Percentiles rank a stretch among this genome's conserved stretches.
Conservation (phyloP, 176 grass and related monocot genomes). For the Otatea glauca region DNA sequence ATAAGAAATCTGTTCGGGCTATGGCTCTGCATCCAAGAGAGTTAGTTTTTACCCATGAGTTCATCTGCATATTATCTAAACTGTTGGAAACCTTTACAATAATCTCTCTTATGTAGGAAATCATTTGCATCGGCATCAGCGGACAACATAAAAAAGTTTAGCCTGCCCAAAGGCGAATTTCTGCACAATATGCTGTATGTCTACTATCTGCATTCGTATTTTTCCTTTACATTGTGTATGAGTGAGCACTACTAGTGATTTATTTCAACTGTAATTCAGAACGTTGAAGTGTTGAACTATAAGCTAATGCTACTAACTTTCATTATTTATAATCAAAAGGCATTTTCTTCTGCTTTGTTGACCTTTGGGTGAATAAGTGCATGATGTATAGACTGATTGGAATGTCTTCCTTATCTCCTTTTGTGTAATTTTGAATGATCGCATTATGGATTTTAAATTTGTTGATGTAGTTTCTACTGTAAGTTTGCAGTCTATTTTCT, state of each 20-base stretch:
- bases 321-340: constrained; percentile 11
- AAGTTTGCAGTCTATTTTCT: constrained; percentile 15
- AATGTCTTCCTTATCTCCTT: neutral
- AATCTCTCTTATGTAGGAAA: constrained; percentile 59
- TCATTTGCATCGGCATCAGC: constrained; percentile 94
- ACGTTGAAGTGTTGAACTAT: neutral
- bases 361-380: neutral
- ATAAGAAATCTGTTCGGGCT: constrained; percentile 96
- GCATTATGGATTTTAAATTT: constrained; percentile 16
- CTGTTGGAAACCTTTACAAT: constrained; percentile 1
- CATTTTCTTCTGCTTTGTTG: neutral
- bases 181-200: constrained; percentile 97
- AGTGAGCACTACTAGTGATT: neutral
- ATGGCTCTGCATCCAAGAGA: constrained; percentile 97
- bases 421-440: neutral
- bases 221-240: constrained; percentile 3
- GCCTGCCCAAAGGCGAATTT: constrained; percentile 93
- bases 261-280: neutral
- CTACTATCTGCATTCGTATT: neutral
- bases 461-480: neutral
- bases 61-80: constrained; percentile 28
- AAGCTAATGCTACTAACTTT: neutral
- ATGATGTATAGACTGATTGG: neutral
- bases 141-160: constrained; percentile 97
- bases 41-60: constrained; percentile 48